A percentile compares a stretch with the other conserved stretches of the same genome.
These are phyloP conservation scores for Ottelia alismoides DNA, from an alignment of 106 monocot species.

Conservation along the genomic window DNA sequence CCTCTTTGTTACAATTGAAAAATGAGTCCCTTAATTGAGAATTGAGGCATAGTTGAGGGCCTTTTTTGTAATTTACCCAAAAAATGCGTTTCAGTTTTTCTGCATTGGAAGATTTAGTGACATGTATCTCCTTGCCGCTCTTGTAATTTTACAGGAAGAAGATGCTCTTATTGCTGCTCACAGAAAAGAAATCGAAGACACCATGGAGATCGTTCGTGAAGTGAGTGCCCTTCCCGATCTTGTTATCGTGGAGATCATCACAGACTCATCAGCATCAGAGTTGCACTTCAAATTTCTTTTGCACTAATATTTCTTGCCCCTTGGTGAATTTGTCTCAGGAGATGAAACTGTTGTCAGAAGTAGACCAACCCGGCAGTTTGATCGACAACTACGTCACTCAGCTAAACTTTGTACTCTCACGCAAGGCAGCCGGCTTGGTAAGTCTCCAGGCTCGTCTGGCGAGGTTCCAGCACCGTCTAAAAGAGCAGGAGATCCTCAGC, in stretches of 20 bases:
- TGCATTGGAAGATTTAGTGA: too few relatives aligned
- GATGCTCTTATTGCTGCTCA: slow-evolving; percentile 78
- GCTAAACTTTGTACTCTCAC: slow-evolving; percentile 59
- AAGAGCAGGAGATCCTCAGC: slow-evolving; percentile 66
- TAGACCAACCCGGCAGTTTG: slow-evolving; percentile 74
- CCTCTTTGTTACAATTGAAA: too few relatives aligned
- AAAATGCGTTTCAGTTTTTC: too few relatives aligned
- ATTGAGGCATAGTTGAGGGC: too few relatives aligned
- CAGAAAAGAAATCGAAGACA: slow-evolving; percentile 77
- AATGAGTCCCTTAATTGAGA: too few relatives aligned
- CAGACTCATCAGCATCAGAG: too few relatives aligned
- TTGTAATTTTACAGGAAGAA: slow-evolving; percentile 49
- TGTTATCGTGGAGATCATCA: too few relatives aligned
- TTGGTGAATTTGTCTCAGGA: slow-evolving; percentile 29
- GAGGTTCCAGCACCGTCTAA: slow-evolving; percentile 72
- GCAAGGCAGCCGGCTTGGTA: slow-evolving; percentile 69
- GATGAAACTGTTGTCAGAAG: slow-evolving; percentile 80
- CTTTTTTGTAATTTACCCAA: too few relatives aligned
- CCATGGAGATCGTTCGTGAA: slow-evolving; percentile 79
- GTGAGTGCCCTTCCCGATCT: too few relatives aligned
- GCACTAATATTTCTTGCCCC: too few relatives aligned
- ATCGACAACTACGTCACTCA: slow-evolving; percentile 74
- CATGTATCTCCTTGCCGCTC: too few relatives aligned
- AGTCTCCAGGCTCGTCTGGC: slow-evolving; percentile 70
- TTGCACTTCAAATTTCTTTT: too few relatives aligned